A percentile compares a stretch with the other conserved stretches of the same genome.
Conservation (phyloP, 176 grass and related monocot genomes). For the Poa annua region DNA sequence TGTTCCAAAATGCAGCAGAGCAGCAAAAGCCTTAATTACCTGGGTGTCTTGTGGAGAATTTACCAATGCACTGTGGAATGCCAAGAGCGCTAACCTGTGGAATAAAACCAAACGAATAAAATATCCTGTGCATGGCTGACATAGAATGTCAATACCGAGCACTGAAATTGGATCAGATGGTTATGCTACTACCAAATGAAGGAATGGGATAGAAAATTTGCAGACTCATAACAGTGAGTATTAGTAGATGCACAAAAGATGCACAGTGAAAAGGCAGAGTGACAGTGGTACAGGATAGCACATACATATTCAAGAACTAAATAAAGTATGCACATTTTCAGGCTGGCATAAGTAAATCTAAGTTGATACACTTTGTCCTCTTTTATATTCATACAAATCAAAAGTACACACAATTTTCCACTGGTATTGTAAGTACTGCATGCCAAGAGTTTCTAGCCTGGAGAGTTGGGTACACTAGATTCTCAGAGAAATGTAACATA, state of each 20-base stretch:
- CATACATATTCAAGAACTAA: neutral
- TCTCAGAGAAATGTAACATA: constrained; percentile 29
- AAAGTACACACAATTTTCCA: neutral
- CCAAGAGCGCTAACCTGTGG: constrained; percentile 70
- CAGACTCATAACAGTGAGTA: constrained; percentile 35
- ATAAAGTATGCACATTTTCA: neutral
- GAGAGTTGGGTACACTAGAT: neutral
- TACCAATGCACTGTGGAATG: constrained; percentile 79
- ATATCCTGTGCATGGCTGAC: constrained; percentile 14
- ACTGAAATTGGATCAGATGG: neutral
- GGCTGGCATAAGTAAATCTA: constrained; percentile 2
- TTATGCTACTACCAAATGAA: constrained; percentile 31
- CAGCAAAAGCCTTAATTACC: constrained; percentile 70
- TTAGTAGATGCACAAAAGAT: constrained; percentile 24
- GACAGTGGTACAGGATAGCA: neutral
- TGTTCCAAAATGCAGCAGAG: constrained; percentile 67
- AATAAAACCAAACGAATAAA: constrained; percentile 34
- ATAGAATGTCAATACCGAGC: constrained; percentile 11
- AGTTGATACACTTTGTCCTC: neutral
- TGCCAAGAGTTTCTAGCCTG: neutral
- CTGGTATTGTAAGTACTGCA: neutral
- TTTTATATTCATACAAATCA: neutral
- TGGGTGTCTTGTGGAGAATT: constrained; percentile 69
- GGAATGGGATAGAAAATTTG: constrained; percentile 10
- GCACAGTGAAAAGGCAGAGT: constrained; percentile 1